A percentile compares a stretch with the other conserved stretches of the same genome.
Evolutionary conservation across 78 protist species (phyloP).

Genomic region (Monosiga brevicollis): DNA sequence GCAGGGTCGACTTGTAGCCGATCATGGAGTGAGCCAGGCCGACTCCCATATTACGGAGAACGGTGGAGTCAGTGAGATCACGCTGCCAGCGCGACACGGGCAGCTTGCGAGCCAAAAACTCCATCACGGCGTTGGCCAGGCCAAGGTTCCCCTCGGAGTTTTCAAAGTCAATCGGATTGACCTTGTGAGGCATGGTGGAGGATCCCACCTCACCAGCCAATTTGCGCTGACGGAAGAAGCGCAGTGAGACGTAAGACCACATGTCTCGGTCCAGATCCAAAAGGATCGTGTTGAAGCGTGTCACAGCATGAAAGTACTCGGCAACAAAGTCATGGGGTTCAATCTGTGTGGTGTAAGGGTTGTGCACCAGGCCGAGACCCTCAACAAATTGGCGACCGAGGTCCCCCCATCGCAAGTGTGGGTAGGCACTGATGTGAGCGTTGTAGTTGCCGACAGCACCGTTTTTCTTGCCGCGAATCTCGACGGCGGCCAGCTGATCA

Average conservation of each 20-base stretch:
- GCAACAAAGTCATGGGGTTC: constrained; percentile 72
- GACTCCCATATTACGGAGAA: constrained; percentile 62
- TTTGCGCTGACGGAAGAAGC: constrained; percentile 62
- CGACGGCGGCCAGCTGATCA: constrained; percentile 10
- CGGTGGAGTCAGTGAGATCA: constrained; percentile 81
- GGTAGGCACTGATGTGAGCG: constrained; percentile 67
- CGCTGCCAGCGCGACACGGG: constrained; percentile 80
- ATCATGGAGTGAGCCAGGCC: constrained; percentile 52
- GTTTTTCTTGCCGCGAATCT: constrained; percentile 53
- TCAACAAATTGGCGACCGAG: neutral
- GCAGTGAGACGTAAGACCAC: constrained; percentile 69
- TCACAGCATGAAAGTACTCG: constrained; percentile 44
- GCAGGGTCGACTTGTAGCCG: constrained; percentile 6
- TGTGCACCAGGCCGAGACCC: constrained; percentile 38
- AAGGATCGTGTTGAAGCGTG: constrained; percentile 64
- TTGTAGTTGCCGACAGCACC: constrained; percentile 77
- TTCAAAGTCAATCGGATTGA: constrained; percentile 88
- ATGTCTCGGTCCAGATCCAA: constrained; percentile 69
- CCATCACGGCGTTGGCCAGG: constrained; percentile 75
- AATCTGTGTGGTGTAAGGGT: constrained; percentile 76
- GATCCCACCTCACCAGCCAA: constrained; percentile 76
- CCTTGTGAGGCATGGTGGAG: constrained; percentile 89
- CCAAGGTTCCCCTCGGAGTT: constrained; percentile 90
- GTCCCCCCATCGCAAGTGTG: constrained; percentile 48
- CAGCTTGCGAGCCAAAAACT: constrained; percentile 56